Conservation (phyloP, 768 basidiomycete genomes). For the Cystobasidium onofrii region DNA sequence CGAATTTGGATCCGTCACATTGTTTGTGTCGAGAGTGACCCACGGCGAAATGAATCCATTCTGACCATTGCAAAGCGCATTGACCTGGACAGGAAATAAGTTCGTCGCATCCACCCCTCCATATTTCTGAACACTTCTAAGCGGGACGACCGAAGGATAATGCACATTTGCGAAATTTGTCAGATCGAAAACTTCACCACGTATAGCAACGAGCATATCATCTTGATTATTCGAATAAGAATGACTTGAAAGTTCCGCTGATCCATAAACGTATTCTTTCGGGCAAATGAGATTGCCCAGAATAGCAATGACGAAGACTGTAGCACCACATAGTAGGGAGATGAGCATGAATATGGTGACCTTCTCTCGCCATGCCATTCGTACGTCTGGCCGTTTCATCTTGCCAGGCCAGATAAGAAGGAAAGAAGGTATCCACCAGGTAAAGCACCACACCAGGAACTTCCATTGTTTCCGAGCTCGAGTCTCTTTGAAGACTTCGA, state of each 20-base stretch:
- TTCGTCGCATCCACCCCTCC: slow-evolving; percentile 66
- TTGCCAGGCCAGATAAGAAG: slow-evolving; percentile 64
- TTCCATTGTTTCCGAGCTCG: slow-evolving; percentile 81
- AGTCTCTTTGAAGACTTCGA: slow-evolving; percentile 75
- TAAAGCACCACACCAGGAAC: slow-evolving; percentile 75
- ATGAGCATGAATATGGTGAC: slow-evolving; percentile 75
- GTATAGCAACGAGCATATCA: slow-evolving; percentile 70
- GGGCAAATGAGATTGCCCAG: slow-evolving; percentile 86
- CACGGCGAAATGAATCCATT: slow-evolving; percentile 73
- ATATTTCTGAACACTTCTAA: slow-evolving; percentile 35
- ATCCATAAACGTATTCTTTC: slow-evolving; percentile 80
- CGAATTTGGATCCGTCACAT: slow-evolving; percentile 52
- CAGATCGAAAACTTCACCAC: slow-evolving; percentile 92
- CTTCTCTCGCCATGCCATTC: slow-evolving; percentile 96
- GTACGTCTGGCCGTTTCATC: slow-evolving; percentile 88
- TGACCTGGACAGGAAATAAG: slow-evolving; percentile 94
- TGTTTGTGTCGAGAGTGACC: slow-evolving; percentile 65
- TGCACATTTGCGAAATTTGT: slow-evolving; percentile 20
- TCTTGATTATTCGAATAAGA: slow-evolving; percentile 57
- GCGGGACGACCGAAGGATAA: slow-evolving; percentile 26
- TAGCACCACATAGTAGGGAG: slow-evolving; percentile 82
- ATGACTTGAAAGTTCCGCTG: slow-evolving; percentile 65
- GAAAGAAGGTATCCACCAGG: slow-evolving; percentile 78
- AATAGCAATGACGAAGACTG: slow-evolving; percentile 85
- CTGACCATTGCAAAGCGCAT: slow-evolving; percentile 81